Conservation (phyloP, 495 filamentous ascomycete species). For the Aspergillus carlsbadensis region DNA sequence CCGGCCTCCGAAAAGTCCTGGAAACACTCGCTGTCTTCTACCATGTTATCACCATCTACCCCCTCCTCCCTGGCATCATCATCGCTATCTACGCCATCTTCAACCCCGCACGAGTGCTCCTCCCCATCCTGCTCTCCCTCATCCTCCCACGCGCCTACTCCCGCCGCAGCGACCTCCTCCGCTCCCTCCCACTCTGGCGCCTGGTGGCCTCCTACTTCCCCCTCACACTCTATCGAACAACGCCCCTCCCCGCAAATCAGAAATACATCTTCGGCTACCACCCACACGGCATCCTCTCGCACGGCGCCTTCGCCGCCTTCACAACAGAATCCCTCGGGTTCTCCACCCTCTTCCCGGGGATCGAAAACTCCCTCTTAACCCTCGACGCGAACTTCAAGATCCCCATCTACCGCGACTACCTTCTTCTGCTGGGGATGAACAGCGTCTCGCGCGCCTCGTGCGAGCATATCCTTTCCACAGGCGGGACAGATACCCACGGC, state of each 20-base stretch:
- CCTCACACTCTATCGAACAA: constrained; percentile 14
- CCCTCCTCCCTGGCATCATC: neutral
- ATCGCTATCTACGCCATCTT: neutral
- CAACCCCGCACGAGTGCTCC: neutral
- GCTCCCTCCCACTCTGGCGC: constrained; percentile 40
- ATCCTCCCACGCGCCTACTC: constrained; percentile 48
- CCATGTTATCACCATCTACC: neutral
- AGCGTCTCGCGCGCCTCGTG: constrained; percentile 6
- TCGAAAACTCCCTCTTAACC: constrained; percentile 55
- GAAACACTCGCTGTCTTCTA: neutral
- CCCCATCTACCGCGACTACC: constrained; percentile 11
- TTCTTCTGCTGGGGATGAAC: neutral
- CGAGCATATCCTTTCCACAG: neutral
- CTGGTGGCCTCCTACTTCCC: constrained; percentile 17
- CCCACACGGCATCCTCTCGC: constrained; percentile 82
- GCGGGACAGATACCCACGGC: constrained; percentile 5
- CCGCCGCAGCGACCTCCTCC: constrained; percentile 63
- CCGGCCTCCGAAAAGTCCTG: neutral
- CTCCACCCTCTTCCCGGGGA: constrained; percentile 77
- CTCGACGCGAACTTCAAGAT: constrained; percentile 10
- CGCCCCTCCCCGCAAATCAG: constrained; percentile 57
- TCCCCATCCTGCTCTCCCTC: constrained; percentile 63
- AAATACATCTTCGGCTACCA: constrained; percentile 93
- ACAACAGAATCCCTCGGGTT: constrained; percentile 78
- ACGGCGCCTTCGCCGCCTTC: constrained; percentile 79